Conservation (phyloP, 2,329 filamentous ascomycete genomes). For the Dichotomopilus funicola region DNA sequence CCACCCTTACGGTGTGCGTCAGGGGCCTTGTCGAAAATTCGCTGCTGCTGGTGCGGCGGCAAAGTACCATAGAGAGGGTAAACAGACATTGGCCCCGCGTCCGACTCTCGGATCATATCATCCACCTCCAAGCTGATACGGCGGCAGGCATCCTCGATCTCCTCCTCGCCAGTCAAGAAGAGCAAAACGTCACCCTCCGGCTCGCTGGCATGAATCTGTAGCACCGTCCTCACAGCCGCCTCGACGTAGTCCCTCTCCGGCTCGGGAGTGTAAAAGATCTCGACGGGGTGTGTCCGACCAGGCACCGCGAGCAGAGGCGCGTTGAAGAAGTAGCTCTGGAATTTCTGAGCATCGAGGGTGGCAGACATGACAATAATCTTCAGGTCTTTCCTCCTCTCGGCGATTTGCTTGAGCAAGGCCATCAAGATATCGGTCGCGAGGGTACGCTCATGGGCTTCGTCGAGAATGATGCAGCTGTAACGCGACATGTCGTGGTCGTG, state of each 20-base stretch:
- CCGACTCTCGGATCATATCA: conserved; percentile 84
- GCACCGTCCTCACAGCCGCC: conserved; percentile 84
- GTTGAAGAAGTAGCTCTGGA: conserved; percentile 94
- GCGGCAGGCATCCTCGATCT: conserved; percentile 92
- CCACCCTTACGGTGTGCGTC: conserved; percentile 65
- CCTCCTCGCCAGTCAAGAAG: conserved; percentile 95
- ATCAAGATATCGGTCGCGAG: conserved; percentile 96
- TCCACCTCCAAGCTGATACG: conserved; percentile 89
- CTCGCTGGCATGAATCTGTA: conserved; percentile 94
- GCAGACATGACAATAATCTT: conserved; percentile 99
- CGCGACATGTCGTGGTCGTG: conserved; percentile 85
- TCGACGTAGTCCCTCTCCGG: conserved; percentile 96
- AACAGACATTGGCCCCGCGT: conserved; percentile 80
- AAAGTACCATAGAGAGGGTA: conserved; percentile 93
- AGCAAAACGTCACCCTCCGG: conserved; percentile 86
- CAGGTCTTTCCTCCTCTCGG: conserved; percentile 73
- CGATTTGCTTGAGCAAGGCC: conserved; percentile 89
- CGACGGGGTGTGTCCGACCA: conserved; percentile 89
- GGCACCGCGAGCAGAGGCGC: conserved; percentile 90
- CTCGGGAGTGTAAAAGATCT: conserved; percentile 97
- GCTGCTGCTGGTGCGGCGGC: conserved; percentile 87
- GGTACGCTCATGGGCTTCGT: conserved; percentile 96
- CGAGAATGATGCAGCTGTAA: conserved; percentile 96
- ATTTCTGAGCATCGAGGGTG: conserved; percentile 94
- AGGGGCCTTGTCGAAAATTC: conserved; percentile 88